A percentile compares a stretch with the other conserved stretches of the same genome.
Evolutionary conservation across 2,329 filamentous ascomycete genomes (phyloP).

Genomic region (Madurella fahalii): DNA sequence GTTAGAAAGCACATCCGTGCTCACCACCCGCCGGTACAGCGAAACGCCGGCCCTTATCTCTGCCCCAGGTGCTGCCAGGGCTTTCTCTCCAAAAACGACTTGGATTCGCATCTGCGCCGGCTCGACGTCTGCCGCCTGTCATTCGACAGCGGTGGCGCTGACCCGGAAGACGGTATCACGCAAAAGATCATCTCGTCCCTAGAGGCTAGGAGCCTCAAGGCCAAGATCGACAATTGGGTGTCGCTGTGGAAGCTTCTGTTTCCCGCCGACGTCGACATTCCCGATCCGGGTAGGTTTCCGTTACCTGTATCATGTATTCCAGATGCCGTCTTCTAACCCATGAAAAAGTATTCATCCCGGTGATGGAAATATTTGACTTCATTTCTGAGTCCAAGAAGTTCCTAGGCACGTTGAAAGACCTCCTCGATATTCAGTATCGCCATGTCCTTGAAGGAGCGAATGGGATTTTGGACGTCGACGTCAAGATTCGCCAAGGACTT

Average conservation of each 20-base stretch:
- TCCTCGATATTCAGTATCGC: constrained; percentile 24
- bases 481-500: constrained; percentile 24
- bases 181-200: constrained; percentile 26
- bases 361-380: constrained; percentile 27
- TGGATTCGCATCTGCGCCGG: constrained; percentile 23
- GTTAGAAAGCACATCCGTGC: constrained; percentile 26
- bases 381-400: constrained; percentile 24
- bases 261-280: constrained; percentile 19
- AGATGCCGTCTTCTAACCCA: not conserved
- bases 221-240: constrained; percentile 27
- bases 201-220: constrained; percentile 23
- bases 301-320: not conserved
- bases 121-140: constrained; percentile 21
- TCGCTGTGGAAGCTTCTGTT: constrained; percentile 27
- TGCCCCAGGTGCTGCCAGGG: constrained; percentile 26
- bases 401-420: constrained; percentile 18
- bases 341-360: constrained; percentile 22
- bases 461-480: constrained; percentile 15
- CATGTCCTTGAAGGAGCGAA: constrained; percentile 21
- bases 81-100: constrained; percentile 23
- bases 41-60: constrained; percentile 23
- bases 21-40: constrained; percentile 26
- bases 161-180: constrained; percentile 27
- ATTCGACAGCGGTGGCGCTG: constrained; percentile 21
- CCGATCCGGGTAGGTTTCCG: constrained; percentile 20